Evolutionary conservation across 768 basidiomycete genomes (phyloP), one percentile per base, ranked within the genome.

Genomic region (Guyanaporus albipodus): DNA sequence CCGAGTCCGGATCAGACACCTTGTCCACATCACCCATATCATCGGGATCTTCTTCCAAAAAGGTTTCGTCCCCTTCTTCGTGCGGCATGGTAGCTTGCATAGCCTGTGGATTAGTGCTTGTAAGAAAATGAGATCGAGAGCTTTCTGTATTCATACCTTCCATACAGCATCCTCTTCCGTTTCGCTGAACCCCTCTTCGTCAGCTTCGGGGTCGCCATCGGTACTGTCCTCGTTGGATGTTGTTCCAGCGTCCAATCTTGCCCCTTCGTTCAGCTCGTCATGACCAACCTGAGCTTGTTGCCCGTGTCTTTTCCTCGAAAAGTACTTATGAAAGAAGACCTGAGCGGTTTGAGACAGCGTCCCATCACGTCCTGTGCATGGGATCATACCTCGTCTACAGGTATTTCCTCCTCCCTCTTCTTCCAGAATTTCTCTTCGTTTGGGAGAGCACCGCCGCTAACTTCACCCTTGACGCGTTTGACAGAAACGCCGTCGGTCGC

Each of bases 251-350:
- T 64, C 65, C 22, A 59, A 69, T 29, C 50, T 49, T 4, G 33
- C 53, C 8, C 42, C 53, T n/a, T 67, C 32, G 8, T 11, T 60
- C 5, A 62, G 57, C 14, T 66, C 70, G 4, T 64, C 61, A 38
- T 58, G 58, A 43, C 65, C 67, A 6, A 72, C 67, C 39, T 71
- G 80, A 21, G 70, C 70, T 58, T 71, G 73, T 44, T 76, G 76
- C 55, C 68, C 74, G 56, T 77, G 76, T 26, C 78, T 71, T 66
- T 90, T 93, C 56, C 73, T 75, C 9, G 80, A 75, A 63, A 96
- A 97, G 70, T 81, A 97, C 56, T 83, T 83, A 66, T 97, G 84
- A 72, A 92, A 96, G 75, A 97, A 97, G 26, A 89, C 58, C 91
- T 91, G 45, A 26, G 10, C 22, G 2, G 19, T 1, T 44, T 52